Percentiles rank a stretch among this genome's conserved stretches.
Evolutionary conservation across 2,329 filamentous ascomycete species (phyloP).

Genomic region (Colletotrichum brevisporum): DNA sequence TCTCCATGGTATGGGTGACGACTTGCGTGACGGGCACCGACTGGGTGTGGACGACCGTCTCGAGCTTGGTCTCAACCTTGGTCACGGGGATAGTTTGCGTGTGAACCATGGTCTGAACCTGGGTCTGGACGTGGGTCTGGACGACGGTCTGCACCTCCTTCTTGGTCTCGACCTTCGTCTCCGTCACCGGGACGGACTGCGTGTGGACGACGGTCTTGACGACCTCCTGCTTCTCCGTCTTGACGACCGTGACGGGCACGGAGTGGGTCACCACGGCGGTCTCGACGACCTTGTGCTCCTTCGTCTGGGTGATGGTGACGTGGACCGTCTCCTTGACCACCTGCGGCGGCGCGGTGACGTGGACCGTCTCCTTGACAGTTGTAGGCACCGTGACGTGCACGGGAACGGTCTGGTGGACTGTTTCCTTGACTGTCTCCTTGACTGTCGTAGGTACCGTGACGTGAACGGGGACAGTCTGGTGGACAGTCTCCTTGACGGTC

Average conservation of each 20-base stretch:
- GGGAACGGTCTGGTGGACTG: slow-evolving; percentile 22
- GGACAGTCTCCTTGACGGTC: slow-evolving; percentile 32
- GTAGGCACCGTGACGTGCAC: slow-evolving; percentile 29
- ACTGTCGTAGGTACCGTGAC: slow-evolving; percentile 24
- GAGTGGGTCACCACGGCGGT: slow-evolving; percentile 21
- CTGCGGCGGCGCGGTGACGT: slow-evolving; percentile 15
- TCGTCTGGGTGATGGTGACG: slow-evolving; percentile 21
- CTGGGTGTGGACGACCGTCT: slow-evolving; percentile 22
- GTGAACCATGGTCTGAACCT: slow-evolving; percentile 3
- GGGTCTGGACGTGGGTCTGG: slow-evolving; percentile 21
- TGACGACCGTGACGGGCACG: slow-evolving; percentile 26
- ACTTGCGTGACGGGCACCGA: slow-evolving; percentile 25
- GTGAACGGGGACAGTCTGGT: neutral
- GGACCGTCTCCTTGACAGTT: slow-evolving; percentile 32
- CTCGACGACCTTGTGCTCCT: slow-evolving; percentile 26
- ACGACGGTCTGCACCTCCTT: slow-evolving; percentile 18
- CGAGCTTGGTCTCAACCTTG: slow-evolving; percentile 11
- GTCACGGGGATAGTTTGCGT: slow-evolving; percentile 21
- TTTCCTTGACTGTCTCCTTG: slow-evolving; percentile 25
- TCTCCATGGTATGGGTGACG: slow-evolving; percentile 20
- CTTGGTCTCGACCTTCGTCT: slow-evolving; percentile 15
- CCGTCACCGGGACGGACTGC: slow-evolving; percentile 24
- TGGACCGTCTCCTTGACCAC: slow-evolving; percentile 20
- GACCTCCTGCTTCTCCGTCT: slow-evolving; percentile 22
- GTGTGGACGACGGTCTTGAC: slow-evolving; percentile 20